Conservation (phyloP, 2,329 filamentous ascomycete species). For the Beauveria sp. region DNA sequence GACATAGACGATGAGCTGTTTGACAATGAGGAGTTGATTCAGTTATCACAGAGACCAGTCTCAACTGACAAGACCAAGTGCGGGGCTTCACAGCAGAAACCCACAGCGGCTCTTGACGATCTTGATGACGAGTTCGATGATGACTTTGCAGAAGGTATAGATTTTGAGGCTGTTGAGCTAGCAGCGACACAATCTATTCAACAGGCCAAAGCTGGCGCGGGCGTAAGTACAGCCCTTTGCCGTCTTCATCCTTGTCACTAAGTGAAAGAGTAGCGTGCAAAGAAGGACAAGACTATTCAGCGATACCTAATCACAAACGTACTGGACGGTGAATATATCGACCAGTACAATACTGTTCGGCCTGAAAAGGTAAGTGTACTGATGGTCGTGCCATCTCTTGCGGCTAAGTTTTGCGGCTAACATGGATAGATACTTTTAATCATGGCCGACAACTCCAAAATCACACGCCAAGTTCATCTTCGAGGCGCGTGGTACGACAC, state of each 20-base stretch:
- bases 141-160: slow-evolving; percentile 60
- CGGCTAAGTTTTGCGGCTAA: slow-evolving; percentile 13
- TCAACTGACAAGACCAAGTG: not conserved
- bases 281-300: slow-evolving; percentile 69
- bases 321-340: slow-evolving; percentile 59
- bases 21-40: slow-evolving; percentile 30
- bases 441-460: slow-evolving; percentile 64
- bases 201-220: slow-evolving; percentile 21
- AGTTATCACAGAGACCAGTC: slow-evolving; percentile 12
- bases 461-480: slow-evolving; percentile 62
- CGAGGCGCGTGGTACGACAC: slow-evolving; percentile 85
- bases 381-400: not conserved
- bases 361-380: slow-evolving; percentile 60
- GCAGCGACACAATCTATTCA: slow-evolving; percentile 61
- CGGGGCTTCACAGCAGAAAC: slow-evolving; percentile 7
- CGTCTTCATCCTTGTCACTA: slow-evolving; percentile 42
- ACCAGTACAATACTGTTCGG: slow-evolving; percentile 50
- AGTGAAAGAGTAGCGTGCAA: slow-evolving; percentile 56
- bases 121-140: slow-evolving; percentile 29
- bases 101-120: not conserved
- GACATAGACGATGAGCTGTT: slow-evolving; percentile 58
- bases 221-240: slow-evolving; percentile 28
- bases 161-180: slow-evolving; percentile 70
- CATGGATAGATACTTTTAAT: slow-evolving; percentile 64
- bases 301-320: slow-evolving; percentile 77